Conservation (phyloP, 116 monocot species). For the Papilionanthe hybrid region DNA sequence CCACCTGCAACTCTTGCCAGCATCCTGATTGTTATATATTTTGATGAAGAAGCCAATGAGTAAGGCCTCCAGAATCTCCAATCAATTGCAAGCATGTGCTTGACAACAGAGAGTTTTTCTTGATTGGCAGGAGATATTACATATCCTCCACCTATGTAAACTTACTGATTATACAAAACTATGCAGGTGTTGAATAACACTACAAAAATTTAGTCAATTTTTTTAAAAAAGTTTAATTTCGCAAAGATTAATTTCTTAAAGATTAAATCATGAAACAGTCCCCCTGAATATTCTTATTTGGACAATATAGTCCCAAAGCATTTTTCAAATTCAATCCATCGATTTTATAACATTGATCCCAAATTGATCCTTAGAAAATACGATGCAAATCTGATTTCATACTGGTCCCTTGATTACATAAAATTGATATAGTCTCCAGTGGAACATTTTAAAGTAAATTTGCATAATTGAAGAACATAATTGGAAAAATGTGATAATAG, state of each 20-base stretch:
- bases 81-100: conserved; percentile 68
- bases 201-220: neutral
- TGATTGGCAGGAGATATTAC: conserved; percentile 58
- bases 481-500: neutral
- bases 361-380: too few species aligned
- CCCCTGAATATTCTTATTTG: too few species aligned
- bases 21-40: conserved; percentile 47
- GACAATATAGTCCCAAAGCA: too few species aligned
- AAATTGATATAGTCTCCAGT: too few species aligned
- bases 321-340: too few species aligned
- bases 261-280: too few species aligned
- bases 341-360: too few species aligned
- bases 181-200: neutral
- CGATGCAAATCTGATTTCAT: too few species aligned
- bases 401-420: too few species aligned
- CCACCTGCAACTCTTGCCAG: conserved; percentile 57
- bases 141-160: conserved; percentile 51
- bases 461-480: too few species aligned
- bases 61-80: conserved; percentile 65
- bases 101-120: conserved; percentile 58
- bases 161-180: neutral
- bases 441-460: too few species aligned
- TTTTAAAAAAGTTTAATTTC: neutral
- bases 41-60: conserved; percentile 35
- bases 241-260: too few species aligned